Evolutionary conservation across 371 early-diverging fungal species (phyloP).

Genomic region (Mucor plumbeus): DNA sequence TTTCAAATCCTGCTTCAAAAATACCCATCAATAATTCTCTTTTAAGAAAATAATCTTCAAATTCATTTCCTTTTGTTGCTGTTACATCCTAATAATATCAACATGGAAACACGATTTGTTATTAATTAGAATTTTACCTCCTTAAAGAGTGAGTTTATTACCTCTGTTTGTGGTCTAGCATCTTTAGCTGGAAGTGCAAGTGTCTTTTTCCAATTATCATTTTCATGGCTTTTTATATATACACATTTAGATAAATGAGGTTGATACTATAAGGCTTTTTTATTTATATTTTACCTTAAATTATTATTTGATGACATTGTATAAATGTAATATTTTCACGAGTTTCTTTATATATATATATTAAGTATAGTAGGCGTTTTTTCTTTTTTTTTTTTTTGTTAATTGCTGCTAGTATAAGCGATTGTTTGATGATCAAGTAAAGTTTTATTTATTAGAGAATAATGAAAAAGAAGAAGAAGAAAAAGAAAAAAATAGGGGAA

Average conservation of each 20-base stretch:
- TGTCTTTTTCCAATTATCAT: conserved; percentile 75
- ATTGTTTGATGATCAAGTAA: no score
- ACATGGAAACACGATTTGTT: neutral
- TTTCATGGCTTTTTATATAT: conserved; percentile 50
- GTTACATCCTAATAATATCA: conserved; percentile 78
- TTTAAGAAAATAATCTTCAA: conserved; percentile 96
- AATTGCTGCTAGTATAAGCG: no score
- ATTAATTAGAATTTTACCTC: neutral
- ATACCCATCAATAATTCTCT: conserved; percentile 97
- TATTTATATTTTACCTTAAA: neutral
- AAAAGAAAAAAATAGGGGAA: neutral
- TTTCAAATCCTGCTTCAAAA: conserved; percentile 97
- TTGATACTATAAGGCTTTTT: no score
- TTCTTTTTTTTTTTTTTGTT: no score
- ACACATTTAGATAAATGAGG: neutral
- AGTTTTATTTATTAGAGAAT: no score
- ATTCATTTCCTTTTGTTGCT: conserved; percentile 94
- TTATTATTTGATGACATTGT: conserved; percentile 6
- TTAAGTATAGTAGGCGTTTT: no score
- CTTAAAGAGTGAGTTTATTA: conserved; percentile 23
- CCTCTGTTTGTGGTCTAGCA: conserved; percentile 86
- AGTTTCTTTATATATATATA: neutral
- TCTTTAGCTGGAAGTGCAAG: conserved; percentile 81
- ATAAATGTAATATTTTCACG: neutral
- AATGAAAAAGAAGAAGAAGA: no score